phyloP scores from a whole-genome alignment of 2,329 filamentous ascomycete species.

The Xylariales sp. region DNA sequence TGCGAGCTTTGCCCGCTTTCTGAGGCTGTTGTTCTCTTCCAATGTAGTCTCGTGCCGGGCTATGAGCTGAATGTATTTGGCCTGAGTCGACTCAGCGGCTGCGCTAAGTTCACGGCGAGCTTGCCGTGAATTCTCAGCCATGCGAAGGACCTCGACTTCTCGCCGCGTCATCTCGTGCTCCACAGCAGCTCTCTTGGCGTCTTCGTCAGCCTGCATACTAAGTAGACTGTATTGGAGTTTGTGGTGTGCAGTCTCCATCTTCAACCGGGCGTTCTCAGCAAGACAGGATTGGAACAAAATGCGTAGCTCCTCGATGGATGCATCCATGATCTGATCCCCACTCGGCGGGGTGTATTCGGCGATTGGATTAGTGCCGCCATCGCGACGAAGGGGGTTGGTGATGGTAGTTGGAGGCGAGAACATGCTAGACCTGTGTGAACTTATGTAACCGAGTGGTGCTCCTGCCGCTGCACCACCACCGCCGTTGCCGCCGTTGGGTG shows the following conservation, averaged over 20 bases:
- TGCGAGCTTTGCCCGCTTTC: slow-evolving; percentile 63
- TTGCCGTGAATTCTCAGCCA: slow-evolving; percentile 65
- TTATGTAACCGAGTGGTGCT: slow-evolving; percentile 25
- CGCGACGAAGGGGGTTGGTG: slow-evolving; percentile 26
- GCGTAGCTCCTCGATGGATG: slow-evolving; percentile 51
- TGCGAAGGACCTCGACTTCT: slow-evolving; percentile 80
- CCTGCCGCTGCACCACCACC: slow-evolving; percentile 17
- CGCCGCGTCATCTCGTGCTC: slow-evolving; percentile 89
- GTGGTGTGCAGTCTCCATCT: slow-evolving; percentile 84
- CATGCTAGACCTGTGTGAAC: slow-evolving; percentile 42
- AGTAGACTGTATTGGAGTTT: slow-evolving; percentile 86
- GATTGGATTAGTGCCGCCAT: slow-evolving; percentile 17
- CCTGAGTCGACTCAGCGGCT: slow-evolving; percentile 48
- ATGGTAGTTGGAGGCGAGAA: slow-evolving; percentile 52
- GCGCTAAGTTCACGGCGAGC: slow-evolving; percentile 49
- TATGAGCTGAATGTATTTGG: slow-evolving; percentile 59
- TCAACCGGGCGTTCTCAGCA: slow-evolving; percentile 55
- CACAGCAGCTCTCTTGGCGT: slow-evolving; percentile 80
- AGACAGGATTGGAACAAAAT: slow-evolving; percentile 51
- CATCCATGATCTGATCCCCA: slow-evolving; percentile 45
- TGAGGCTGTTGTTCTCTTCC: slow-evolving; percentile 60
- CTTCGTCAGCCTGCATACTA: slow-evolving; percentile 77
- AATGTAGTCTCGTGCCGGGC: slow-evolving; percentile 61
- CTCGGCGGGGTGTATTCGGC: slow-evolving; percentile 44
- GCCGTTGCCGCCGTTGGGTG: no score